Evolutionary conservation across 2,329 filamentous ascomycete species (phyloP).

Genomic region (Pseudohalonectria lignicola): DNA sequence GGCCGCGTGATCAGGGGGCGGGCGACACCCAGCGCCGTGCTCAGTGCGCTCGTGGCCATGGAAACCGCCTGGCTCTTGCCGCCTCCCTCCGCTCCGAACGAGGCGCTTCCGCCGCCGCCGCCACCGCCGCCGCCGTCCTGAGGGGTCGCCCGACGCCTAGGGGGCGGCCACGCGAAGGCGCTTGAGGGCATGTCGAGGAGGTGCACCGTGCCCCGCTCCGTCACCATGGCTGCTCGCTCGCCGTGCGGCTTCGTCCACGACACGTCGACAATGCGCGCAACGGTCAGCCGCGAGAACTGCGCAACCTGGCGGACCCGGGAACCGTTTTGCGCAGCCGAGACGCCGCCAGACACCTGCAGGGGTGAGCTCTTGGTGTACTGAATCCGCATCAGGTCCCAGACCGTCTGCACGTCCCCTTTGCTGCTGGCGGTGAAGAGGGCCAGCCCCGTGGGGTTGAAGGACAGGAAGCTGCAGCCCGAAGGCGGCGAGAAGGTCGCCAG

Average conservation of each 20-base stretch:
- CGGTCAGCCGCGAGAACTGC: slow-evolving; percentile 82
- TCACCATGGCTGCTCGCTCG: slow-evolving; percentile 78
- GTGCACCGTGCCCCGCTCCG: slow-evolving; percentile 90
- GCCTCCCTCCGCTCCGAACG: slow-evolving; percentile 39
- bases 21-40: slow-evolving; percentile 58
- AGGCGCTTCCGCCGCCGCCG: too few species aligned
- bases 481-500: slow-evolving; percentile 60
- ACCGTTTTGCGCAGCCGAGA: slow-evolving; percentile 33
- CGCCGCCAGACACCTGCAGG: slow-evolving; percentile 35
- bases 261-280: slow-evolving; percentile 82
- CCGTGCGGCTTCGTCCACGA: slow-evolving; percentile 75
- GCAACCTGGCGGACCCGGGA: slow-evolving; percentile 71
- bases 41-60: slow-evolving; percentile 59
- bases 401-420: slow-evolving; percentile 72
- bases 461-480: slow-evolving; percentile 70
- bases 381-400: slow-evolving; percentile 67
- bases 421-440: slow-evolving; percentile 69
- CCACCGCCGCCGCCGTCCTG: slow-evolving; percentile 29
- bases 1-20: slow-evolving; percentile 46
- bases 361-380: slow-evolving; percentile 52
- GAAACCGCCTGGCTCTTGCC: slow-evolving; percentile 46
- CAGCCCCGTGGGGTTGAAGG: slow-evolving; percentile 64
- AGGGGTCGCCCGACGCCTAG: slow-evolving; percentile 36
- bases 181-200: slow-evolving; percentile 76
- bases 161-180: slow-evolving; percentile 81